A percentile compares a stretch with the other conserved stretches of the same genome.
Evolutionary conservation across 2,329 filamentous ascomycete species (phyloP).

Genomic region (Thielaviopsis euricoi): DNA sequence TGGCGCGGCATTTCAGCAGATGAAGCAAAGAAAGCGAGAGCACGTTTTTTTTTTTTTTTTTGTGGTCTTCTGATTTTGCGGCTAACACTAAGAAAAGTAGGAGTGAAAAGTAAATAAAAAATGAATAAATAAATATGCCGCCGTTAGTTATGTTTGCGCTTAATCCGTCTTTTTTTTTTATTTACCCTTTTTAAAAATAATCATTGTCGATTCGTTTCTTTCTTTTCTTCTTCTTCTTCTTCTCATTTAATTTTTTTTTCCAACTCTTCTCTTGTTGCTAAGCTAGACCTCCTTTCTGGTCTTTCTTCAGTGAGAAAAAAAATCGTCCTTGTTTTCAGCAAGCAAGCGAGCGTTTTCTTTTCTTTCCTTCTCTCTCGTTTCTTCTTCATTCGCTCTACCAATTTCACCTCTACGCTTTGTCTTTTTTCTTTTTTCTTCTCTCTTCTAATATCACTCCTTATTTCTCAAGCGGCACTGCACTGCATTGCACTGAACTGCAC

Average conservation of each 20-base stretch:
- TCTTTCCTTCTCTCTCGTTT: neutral
- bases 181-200: neutral
- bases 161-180: neutral
- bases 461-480: neutral
- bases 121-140: neutral
- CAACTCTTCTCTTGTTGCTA: neutral
- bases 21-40: too few species aligned
- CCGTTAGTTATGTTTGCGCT: neutral
- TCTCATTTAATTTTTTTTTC: neutral
- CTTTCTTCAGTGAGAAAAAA: too few species aligned
- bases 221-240: neutral
- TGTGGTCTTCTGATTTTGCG: too few species aligned
- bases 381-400: too few species aligned
- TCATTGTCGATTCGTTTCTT: neutral
- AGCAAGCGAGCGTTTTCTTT: too few species aligned
- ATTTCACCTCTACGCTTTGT: neutral
- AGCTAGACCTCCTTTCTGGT: too few species aligned
- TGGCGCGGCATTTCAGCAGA: too few species aligned
- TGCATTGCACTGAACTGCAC: neutral
- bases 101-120: neutral
- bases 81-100: too few species aligned
- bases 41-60: too few species aligned
- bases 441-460: neutral
- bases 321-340: too few species aligned
- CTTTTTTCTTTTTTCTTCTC: neutral